Evolutionary conservation across 371 early-diverging fungal genomes (phyloP), one percentile per base, ranked within the genome.

Genomic region (Zopfochytrium polystomum): DNA sequence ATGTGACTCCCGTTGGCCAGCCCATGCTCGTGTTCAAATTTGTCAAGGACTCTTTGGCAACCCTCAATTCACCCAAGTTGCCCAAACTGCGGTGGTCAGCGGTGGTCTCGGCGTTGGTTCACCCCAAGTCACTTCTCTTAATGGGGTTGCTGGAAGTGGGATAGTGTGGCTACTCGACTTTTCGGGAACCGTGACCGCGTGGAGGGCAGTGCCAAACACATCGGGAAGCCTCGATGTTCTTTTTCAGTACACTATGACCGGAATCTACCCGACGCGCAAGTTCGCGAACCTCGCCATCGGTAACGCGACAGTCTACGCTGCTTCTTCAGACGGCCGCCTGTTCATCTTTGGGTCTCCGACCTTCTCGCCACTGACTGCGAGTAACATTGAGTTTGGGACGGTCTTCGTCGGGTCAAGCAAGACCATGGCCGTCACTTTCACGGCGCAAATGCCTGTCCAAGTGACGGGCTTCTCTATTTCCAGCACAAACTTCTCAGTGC

Each of bases 111-210:
- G n/a, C n/a, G n/a, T n/a, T n/a, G n/a, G n/a, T n/a, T n/a, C n/a
- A n/a, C n/a, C n/a, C n/a, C n/a, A n/a, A n/a, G n/a, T n/a, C n/a
- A n/a, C n/a, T n/a, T n/a, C n/a, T n/a, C 13, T 58, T 5, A 47
- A 58, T 22, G 58, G 58, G 7, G 25, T 15, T 7, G 33, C 42
- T 33, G 58, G 43, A 11, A 20, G 48, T 4, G 58, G 48, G 22
- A 46, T 58, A 11, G 48, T 58, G 25, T 58, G 58, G 58, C 30
- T 31, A 20, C 20, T 48, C 31, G 58, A 58, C 25, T 58, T 20
- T 23, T 29, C 48, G 5, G 46, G 48, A 22, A n/a, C 49, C 6
- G 11, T 58, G 13, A 20, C 27, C 27, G 58, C 58, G 3, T 58
- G 6, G 33, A 27, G 22, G 4, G 58, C 58, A 22, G 58, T 58